Evolutionary conservation across 2,329 filamentous ascomycete genomes (phyloP).

Genomic region (Colletotrichum karsti): DNA sequence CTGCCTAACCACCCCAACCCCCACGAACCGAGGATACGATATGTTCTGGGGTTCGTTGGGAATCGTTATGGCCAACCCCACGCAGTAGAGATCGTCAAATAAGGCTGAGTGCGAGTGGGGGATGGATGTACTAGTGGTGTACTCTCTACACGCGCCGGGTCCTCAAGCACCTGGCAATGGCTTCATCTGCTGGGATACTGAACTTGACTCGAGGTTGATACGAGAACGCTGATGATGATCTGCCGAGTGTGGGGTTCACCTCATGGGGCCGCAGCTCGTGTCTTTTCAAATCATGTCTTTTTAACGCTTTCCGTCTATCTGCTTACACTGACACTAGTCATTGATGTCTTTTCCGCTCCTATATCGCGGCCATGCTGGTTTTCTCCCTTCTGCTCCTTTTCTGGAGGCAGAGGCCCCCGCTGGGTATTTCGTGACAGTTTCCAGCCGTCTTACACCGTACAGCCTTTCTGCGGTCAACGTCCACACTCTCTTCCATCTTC

Average conservation of each 20-base stretch:
- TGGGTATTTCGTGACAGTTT: constrained; percentile 21
- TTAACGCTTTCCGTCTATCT: constrained; percentile 29
- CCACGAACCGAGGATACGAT: not conserved
- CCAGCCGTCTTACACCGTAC: constrained; percentile 2
- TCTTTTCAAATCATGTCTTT: constrained; percentile 27
- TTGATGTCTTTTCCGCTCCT: constrained; percentile 23
- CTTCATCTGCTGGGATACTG: not conserved
- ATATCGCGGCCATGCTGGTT: constrained; percentile 14
- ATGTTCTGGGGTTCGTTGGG: constrained; percentile 4
- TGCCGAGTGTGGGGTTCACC: not conserved
- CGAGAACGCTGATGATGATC: not conserved
- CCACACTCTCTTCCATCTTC: not conserved
- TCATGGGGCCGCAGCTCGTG: not conserved
- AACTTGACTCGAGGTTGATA: not conserved
- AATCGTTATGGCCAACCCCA: not conserved
- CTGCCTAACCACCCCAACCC: not conserved
- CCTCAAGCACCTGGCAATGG: not conserved
- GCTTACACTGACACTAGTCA: constrained; percentile 29
- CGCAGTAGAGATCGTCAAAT: not conserved
- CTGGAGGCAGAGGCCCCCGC: not conserved
- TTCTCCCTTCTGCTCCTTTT: constrained; percentile 2
- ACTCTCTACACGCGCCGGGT: not conserved
- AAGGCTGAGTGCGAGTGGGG: constrained; percentile 13
- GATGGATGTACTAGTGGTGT: not conserved
- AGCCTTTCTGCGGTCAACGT: not conserved